Evolutionary conservation across 805 yeast genomes (phyloP).

Genomic region (Soucietia sequanensis): DNA sequence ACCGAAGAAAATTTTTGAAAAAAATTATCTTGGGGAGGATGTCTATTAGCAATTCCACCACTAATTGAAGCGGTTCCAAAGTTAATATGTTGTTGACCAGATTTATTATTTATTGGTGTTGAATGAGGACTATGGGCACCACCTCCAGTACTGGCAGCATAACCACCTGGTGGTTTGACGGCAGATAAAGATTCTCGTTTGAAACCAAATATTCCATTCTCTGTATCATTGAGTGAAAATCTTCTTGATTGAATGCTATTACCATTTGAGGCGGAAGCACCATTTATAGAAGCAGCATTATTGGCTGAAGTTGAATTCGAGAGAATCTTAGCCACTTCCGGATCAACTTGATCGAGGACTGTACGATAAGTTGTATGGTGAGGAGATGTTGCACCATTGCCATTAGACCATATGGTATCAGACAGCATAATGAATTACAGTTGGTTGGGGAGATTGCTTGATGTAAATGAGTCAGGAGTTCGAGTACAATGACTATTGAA

Average conservation of each 20-base stretch:
- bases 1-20: slow-evolving; percentile 63
- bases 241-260: too few relatives aligned
- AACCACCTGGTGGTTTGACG: slow-evolving; percentile 44
- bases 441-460: too few relatives aligned
- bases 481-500: too few relatives aligned
- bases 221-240: slow-evolving; percentile 42
- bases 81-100: slow-evolving; percentile 25
- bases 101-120: slow-evolving; percentile 7
- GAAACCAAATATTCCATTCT: slow-evolving; percentile 43
- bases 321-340: slow-evolving; percentile 37
- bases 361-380: slow-evolving; percentile 25
- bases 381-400: slow-evolving; percentile 24
- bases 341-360: slow-evolving; percentile 40
- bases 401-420: slow-evolving; percentile 36
- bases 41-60: slow-evolving; percentile 50
- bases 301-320: slow-evolving; percentile 8
- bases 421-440: slow-evolving; percentile 23
- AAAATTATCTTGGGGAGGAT: slow-evolving; percentile 49
- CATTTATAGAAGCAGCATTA: slow-evolving; percentile 10
- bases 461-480: too few relatives aligned
- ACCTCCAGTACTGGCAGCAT: slow-evolving; percentile 19
- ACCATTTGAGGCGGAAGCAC: too few relatives aligned
- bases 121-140: slow-evolving; percentile 17
- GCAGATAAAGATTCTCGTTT: slow-evolving; percentile 49
- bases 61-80: slow-evolving; percentile 64